phyloP scores from a whole-genome alignment of 352 stramenopile genomes.

The Phytophthora europaea region DNA sequence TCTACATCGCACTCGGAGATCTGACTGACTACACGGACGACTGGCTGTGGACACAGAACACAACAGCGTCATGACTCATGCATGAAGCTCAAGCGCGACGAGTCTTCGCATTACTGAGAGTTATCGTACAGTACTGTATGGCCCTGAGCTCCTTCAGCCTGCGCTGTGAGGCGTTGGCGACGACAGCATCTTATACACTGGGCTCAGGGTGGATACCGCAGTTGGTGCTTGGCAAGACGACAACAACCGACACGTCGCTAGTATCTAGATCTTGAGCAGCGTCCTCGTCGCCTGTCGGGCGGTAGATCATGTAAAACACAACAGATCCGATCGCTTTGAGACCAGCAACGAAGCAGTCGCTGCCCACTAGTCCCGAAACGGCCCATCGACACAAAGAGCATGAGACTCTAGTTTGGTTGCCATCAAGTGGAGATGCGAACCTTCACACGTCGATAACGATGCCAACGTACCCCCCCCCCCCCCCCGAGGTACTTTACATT shows the following conservation, averaged over 20 bases:
- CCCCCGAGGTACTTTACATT: constrained; percentile 15
- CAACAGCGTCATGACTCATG: too few species aligned
- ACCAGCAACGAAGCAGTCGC: constrained; percentile 24
- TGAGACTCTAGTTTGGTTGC: constrained; percentile 31
- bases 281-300: not conserved
- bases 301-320: constrained; percentile 63
- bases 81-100: too few species aligned
- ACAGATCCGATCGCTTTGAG: constrained; percentile 42
- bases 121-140: not conserved
- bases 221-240: constrained; percentile 5
- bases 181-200: constrained; percentile 14
- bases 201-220: not conserved
- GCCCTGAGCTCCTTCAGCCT: not conserved
- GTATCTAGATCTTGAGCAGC: not conserved
- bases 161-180: constrained; percentile 5
- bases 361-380: constrained; percentile 16
- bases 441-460: constrained; percentile 18
- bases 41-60: not conserved
- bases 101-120: not conserved
- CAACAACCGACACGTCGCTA: not conserved
- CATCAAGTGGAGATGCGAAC: constrained; percentile 7
- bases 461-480: constrained; percentile 38
- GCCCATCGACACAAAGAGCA: constrained; percentile 31
- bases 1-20: not conserved
- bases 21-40: not conserved